Evolutionary conservation across 495 filamentous ascomycete genomes (phyloP), one percentile per base, ranked within the genome.

Genomic region (Pyrenula aspistea): DNA sequence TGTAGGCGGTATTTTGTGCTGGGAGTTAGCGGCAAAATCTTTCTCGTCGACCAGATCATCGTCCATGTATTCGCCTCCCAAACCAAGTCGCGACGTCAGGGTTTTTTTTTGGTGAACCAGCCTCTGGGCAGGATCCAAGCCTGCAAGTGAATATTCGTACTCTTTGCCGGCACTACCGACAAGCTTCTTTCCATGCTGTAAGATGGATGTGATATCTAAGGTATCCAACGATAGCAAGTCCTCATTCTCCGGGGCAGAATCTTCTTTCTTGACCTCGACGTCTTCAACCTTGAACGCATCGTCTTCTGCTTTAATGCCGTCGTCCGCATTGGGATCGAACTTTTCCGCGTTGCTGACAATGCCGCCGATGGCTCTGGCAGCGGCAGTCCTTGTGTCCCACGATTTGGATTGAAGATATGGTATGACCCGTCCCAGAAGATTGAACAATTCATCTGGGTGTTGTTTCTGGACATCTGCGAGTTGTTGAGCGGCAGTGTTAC

Each of bases 371-470:
- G 94, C 93, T 66, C 88, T 93, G 57, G 93, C 88, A 48, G 93
- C 85, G 50, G 94, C 92, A 49, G 82, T 88, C 31, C 93, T 79
- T 10, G 93, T 96, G 60, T 98, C 93, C 93, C 93, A 98, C 57
- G 88, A 89, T 66, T 90, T 95, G 56, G 91, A 89, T 56, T 85
- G 80, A 15, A 97, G 79, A 69, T 94, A 96, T 1, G 94, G 91
- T 19, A 97, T 81, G 49, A 98, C 91, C 51, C 92, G 80, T n/a
- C 89, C 89, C n/a, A 98, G 78, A 8, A 98, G 78, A 62, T 97
- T 96, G 70, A 96, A 97, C 2, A 97, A 76, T 65, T 98, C 93
- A 68, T 97, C 92, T 0, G 94, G 93, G 65, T 97, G 94, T 60
- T 91, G 85, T 66, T 95, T 97, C 70, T 97, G 94, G 59, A 96